Base-by-base conservation (phyloP, 345 rosid genomes). In the Iberis pinnata region DNA sequence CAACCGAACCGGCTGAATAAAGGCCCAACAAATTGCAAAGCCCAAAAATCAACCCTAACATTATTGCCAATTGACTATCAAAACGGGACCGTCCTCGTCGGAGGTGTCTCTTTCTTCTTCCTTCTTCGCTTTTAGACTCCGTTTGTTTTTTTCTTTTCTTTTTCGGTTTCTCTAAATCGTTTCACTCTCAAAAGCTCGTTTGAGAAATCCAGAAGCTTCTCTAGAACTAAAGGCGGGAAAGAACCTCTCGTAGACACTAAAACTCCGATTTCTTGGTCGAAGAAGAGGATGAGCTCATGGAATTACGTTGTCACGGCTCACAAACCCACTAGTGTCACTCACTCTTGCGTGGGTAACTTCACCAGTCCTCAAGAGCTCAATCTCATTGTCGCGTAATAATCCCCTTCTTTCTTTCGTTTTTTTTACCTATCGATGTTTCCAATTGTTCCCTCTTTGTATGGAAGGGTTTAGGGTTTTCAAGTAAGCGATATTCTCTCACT, bases 291-390 rank as follows among this genome's bases (percentile, higher is more conserved):
- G 83, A 78, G 76, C 51, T 18, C 69, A 25, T 75, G 80, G 80
- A 78, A 78, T 64, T 75, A 78, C 69, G 83, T 73, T 26, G 83
- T 78, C 3, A 73, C 83, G 56, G 83, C 83, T 47, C 83, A 78
- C 71, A 78, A 78, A 43, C 83, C 98, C 37, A 90, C 98, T 40
- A 84, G 86, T 70, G 98, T 87, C 38, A 81, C 95, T 43, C 95
- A 92, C 73, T 92, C 98, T 1, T 88, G 96, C 58, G 98, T 92
- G 46, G 98, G 98, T 70, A 92, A 92, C 77, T 85, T 92, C 84
- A 92, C 98, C 58, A 63, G 80, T 47, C 82, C 95, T 36, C 95
- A 84, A 35, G 97, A 92, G 62, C 95, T 88, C 64, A 92, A 92
- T 73, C 98, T 92, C 78, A 88, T 92, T 50, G 69, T 78, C 5